phyloP scores from a whole-genome alignment of 768 basidiomycete genomes.

The Naganishia onofrii region DNA sequence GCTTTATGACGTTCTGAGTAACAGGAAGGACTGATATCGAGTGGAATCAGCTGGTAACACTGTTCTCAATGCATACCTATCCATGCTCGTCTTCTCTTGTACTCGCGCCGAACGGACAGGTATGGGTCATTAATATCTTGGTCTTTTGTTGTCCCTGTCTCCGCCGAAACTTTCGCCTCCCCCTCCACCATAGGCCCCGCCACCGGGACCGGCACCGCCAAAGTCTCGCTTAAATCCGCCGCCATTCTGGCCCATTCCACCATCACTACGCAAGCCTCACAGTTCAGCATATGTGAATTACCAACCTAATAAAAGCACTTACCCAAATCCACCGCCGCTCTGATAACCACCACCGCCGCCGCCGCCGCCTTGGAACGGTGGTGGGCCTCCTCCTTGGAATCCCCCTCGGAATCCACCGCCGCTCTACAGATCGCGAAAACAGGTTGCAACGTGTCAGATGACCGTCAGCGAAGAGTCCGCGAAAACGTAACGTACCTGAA shows the following conservation, averaged over 20 bases:
- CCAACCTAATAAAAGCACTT: conserved; percentile 1
- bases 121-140: conserved; percentile 37
- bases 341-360: conserved; percentile 40
- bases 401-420: conserved; percentile 50
- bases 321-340: conserved; percentile 34
- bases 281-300: not conserved
- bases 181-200: conserved; percentile 15
- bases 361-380: conserved; percentile 26
- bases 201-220: conserved; percentile 32
- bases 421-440: conserved; percentile 31
- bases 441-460: not conserved
- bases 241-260: conserved; percentile 6
- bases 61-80: not conserved
- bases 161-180: conserved; percentile 28
- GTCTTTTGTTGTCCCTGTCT: conserved; percentile 44
- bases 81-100: not conserved
- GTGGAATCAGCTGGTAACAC: conserved; percentile 3
- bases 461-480: not conserved
- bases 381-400: conserved; percentile 42
- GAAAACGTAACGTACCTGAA: not conserved
- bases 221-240: conserved; percentile 40
- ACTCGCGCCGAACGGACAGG: not conserved
- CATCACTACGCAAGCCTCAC: not conserved
- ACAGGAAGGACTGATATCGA: not conserved
- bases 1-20: not conserved